Evolutionary conservation across 306 rosid species (phyloP).

Genomic region (Rosa persica): DNA sequence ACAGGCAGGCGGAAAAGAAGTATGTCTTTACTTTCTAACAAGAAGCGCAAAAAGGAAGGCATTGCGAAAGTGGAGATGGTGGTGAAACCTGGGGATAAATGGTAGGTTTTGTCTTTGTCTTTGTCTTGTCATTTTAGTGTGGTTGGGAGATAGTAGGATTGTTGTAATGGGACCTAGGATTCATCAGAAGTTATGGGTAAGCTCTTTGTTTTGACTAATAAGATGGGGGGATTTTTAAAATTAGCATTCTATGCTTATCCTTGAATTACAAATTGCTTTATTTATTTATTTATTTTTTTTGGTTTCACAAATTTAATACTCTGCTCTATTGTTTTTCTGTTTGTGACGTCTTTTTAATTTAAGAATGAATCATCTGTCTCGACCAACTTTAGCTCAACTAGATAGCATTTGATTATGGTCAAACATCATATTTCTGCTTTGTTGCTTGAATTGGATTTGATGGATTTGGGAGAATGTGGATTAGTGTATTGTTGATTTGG

Average conservation of each 20-base stretch:
- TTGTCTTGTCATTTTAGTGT: background rate
- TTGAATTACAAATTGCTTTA: background rate
- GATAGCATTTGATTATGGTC: background rate
- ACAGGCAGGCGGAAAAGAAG: background rate
- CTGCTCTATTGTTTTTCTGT: background rate
- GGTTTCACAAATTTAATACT: conserved; percentile 18
- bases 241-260: conserved; percentile 20
- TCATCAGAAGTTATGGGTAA: conserved; percentile 28
- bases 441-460: conserved; percentile 1
- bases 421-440: background rate
- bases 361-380: background rate
- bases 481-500: conserved; percentile 19
- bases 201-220: conserved; percentile 25
- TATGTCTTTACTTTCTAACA: background rate
- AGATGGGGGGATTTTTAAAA: conserved; percentile 30
- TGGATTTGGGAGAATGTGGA: conserved; percentile 10
- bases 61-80: background rate
- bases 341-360: background rate
- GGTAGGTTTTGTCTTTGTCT: background rate
- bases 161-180: background rate
- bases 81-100: background rate
- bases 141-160: background rate
- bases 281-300: conserved; percentile 7
- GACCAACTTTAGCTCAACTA: background rate
- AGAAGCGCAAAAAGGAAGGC: background rate